phyloP scores from a whole-genome alignment of 164 flowering plant species.

The Chimonanthus salicifolius region DNA sequence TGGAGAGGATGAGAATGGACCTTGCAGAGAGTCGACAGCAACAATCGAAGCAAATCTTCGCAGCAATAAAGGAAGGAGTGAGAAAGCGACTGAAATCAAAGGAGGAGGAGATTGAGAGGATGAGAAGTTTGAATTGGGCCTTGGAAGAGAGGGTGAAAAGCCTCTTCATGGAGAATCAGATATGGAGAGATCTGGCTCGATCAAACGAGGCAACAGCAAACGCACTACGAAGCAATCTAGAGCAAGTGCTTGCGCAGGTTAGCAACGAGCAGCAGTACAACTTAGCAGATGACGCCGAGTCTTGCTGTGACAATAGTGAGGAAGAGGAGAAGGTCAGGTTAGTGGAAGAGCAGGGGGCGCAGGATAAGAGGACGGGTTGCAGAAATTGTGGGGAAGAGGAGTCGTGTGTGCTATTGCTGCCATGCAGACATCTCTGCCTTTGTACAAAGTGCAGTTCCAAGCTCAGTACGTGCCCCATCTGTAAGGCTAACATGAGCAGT shows the following conservation, averaged over 20 bases:
- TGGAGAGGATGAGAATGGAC: slow-evolving; percentile 52
- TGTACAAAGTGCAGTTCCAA: slow-evolving; percentile 45
- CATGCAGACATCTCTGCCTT: slow-evolving; percentile 64
- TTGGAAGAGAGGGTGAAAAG: slow-evolving; percentile 51
- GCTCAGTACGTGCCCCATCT: slow-evolving; percentile 49
- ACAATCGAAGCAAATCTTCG: slow-evolving; percentile 37
- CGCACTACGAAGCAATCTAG: slow-evolving; percentile 50
- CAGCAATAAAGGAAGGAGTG: slow-evolving; percentile 37
- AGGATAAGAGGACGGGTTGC: slow-evolving; percentile 13
- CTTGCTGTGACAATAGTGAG: slow-evolving; percentile 19
- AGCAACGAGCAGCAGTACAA: slow-evolving; percentile 18
- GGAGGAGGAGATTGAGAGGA: slow-evolving; percentile 59
- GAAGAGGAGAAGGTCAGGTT: not conserved
- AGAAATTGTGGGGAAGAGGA: slow-evolving; percentile 32
- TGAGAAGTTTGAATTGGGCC: slow-evolving; percentile 49
- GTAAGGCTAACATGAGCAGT: slow-evolving; percentile 38
- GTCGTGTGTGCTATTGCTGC: slow-evolving; percentile 51
- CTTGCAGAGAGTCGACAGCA: slow-evolving; percentile 40
- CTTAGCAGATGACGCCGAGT: slow-evolving; percentile 23
- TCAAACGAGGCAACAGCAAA: slow-evolving; percentile 74
- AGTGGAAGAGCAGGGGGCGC: not conserved
- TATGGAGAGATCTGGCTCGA: slow-evolving; percentile 71
- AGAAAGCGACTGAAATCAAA: slow-evolving; percentile 43
- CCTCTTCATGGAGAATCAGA: slow-evolving; percentile 56
- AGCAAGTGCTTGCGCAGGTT: slow-evolving; percentile 47